Conservation (phyloP, 305 asterid species). For the Fraxinus ornus region DNA sequence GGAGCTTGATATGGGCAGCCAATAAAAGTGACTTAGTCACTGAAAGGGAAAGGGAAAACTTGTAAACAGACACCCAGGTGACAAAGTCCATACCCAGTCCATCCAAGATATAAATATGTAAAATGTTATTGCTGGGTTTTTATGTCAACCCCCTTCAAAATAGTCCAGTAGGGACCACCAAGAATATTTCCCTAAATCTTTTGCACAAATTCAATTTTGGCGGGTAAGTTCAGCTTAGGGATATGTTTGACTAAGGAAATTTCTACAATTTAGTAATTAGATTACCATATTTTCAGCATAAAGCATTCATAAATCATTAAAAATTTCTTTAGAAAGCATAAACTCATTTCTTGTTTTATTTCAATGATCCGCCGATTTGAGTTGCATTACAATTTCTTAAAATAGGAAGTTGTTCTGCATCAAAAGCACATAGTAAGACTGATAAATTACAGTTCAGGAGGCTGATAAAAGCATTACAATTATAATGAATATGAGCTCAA, state of each 20-base stretch:
- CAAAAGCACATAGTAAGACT: neutral
- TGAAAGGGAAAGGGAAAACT: neutral
- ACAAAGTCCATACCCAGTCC: neutral
- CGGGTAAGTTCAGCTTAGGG: neutral
- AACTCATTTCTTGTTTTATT: neutral
- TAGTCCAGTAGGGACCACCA: neutral
- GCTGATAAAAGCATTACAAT: neutral
- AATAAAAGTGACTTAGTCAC: neutral
- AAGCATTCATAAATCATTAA: slow-evolving; percentile 11
- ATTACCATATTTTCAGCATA: slow-evolving; percentile 10
- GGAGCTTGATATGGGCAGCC: neutral
- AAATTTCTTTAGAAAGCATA: neutral
- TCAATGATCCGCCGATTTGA: neutral
- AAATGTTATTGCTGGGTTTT: neutral
- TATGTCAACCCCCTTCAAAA: neutral
- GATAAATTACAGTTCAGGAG: neutral
- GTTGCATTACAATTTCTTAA: neutral
- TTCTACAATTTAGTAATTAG: neutral
- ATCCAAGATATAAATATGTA: neutral
- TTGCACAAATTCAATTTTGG: neutral
- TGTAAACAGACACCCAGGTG: neutral
- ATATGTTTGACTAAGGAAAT: neutral
- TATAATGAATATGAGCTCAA: neutral
- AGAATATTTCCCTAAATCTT: neutral
- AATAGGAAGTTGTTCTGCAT: neutral